phyloP scores from a whole-genome alignment of 1,139 yeast species.

The Debaryomyces coudertii region DNA sequence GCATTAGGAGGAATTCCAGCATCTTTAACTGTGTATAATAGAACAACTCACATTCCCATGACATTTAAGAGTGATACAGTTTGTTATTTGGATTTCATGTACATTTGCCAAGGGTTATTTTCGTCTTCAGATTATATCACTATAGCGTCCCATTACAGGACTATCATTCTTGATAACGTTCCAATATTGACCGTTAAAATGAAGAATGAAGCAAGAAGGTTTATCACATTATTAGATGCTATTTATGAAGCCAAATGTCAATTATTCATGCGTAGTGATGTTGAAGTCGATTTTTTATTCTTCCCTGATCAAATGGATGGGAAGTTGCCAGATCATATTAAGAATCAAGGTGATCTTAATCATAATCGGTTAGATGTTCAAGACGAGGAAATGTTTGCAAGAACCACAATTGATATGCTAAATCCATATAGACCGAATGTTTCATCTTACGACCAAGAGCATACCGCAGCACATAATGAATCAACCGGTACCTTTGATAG shows the following conservation, averaged over 20 bases:
- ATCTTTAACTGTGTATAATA: constrained; percentile 56
- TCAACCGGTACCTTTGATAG: constrained; percentile 13
- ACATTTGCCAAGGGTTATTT: constrained; percentile 60
- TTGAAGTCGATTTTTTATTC: constrained; percentile 53
- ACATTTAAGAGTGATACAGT: constrained; percentile 37
- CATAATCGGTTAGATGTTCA: constrained; percentile 47
- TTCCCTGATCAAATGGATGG: constrained; percentile 52
- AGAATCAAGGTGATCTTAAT: constrained; percentile 15
- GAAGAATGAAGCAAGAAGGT: constrained; percentile 71
- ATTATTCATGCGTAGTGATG: constrained; percentile 54
- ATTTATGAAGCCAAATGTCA: constrained; percentile 69
- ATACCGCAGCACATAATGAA: constrained; percentile 42
- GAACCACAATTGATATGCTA: constrained; percentile 59
- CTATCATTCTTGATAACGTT: constrained; percentile 61
- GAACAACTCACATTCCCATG: constrained; percentile 51
- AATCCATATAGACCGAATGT: constrained; percentile 74
- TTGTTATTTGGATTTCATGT: constrained; percentile 55
- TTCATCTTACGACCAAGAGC: constrained; percentile 56
- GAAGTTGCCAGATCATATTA: constrained; percentile 21
- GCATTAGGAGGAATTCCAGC: constrained; percentile 30
- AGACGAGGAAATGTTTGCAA: constrained; percentile 71
- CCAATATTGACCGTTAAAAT: constrained; percentile 60
- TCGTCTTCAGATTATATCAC: constrained; percentile 75
- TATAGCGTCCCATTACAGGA: constrained; percentile 59
- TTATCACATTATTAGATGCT: constrained; percentile 69